phyloP scores from a whole-genome alignment of 495 filamentous ascomycete genomes.

The Cercophora samala region DNA sequence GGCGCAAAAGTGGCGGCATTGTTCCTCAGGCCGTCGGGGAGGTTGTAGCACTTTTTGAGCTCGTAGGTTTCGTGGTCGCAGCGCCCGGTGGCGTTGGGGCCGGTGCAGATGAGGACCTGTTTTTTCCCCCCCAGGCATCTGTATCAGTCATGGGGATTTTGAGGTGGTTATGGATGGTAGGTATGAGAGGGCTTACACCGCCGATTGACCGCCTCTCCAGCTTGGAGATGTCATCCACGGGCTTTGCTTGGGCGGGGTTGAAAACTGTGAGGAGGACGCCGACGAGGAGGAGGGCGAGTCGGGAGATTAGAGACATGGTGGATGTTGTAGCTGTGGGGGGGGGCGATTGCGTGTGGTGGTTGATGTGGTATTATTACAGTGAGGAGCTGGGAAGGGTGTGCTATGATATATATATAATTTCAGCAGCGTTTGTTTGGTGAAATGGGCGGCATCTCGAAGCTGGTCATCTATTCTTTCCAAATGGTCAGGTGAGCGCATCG shows the following conservation, averaged over 20 bases:
- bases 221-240: background rate
- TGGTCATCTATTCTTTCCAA: background rate
- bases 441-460: background rate
- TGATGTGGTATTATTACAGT: background rate
- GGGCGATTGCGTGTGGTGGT: no score
- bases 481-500: background rate
- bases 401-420: background rate
- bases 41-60: constrained; percentile 39
- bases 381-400: background rate
- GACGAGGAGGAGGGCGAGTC: background rate
- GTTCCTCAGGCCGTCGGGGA: constrained; percentile 29
- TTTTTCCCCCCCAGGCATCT: no score
- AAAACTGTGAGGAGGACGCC: background rate
- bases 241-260: background rate
- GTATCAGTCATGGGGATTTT: no score
- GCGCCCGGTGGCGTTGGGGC: constrained; percentile 39
- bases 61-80: constrained; percentile 38
- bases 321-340: background rate
- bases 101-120: constrained; percentile 42
- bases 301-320: background rate
- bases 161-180: background rate
- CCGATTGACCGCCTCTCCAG: background rate
- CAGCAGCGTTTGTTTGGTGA: background rate
- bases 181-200: background rate
- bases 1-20: constrained; percentile 43